Conservation (phyloP, 2,329 filamentous ascomycete genomes). For the Cordyceps militaris region DNA sequence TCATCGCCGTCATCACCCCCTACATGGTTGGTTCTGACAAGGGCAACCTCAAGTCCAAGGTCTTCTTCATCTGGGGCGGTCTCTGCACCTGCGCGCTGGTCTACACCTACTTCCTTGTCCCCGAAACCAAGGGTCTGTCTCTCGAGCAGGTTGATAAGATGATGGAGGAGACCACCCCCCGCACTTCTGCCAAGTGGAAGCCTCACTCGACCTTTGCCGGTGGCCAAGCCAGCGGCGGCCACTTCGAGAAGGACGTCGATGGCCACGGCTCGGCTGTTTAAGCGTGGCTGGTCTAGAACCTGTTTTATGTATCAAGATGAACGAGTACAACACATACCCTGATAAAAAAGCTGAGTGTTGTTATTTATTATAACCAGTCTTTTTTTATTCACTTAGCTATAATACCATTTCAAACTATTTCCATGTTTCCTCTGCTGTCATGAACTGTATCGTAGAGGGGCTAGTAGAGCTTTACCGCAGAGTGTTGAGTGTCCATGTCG, state of each 20-base stretch:
- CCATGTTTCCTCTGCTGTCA: not conserved
- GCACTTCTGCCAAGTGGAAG: slow-evolving; percentile 69
- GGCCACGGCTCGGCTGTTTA: slow-evolving; percentile 27
- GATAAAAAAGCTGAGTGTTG: not conserved
- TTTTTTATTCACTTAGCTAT: not conserved
- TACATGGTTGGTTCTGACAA: slow-evolving; percentile 58
- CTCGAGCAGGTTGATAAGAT: slow-evolving; percentile 80
- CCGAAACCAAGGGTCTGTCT: slow-evolving; percentile 68
- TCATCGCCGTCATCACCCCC: slow-evolving; percentile 62
- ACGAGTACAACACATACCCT: slow-evolving; percentile 10
- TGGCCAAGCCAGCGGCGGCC: slow-evolving; percentile 33
- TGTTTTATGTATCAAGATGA: slow-evolving; percentile 9
- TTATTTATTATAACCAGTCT: not conserved
- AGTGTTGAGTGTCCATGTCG: too few species aligned
- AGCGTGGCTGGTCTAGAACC: not conserved
- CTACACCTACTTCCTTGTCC: slow-evolving; percentile 68
- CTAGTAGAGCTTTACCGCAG: too few species aligned
- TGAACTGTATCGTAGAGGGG: too few species aligned
- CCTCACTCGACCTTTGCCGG: slow-evolving; percentile 62
- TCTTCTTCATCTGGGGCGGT: slow-evolving; percentile 70
- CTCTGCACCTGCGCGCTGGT: slow-evolving; percentile 54
- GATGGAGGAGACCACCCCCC: slow-evolving; percentile 78
- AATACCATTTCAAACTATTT: not conserved
- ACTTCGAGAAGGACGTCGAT: slow-evolving; percentile 27
- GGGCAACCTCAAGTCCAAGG: slow-evolving; percentile 60